Percentiles rank a stretch among this genome's conserved stretches.
Evolutionary conservation across 2,329 filamentous ascomycete genomes (phyloP).

Genomic region (Chrysoporthe puriensis): DNA sequence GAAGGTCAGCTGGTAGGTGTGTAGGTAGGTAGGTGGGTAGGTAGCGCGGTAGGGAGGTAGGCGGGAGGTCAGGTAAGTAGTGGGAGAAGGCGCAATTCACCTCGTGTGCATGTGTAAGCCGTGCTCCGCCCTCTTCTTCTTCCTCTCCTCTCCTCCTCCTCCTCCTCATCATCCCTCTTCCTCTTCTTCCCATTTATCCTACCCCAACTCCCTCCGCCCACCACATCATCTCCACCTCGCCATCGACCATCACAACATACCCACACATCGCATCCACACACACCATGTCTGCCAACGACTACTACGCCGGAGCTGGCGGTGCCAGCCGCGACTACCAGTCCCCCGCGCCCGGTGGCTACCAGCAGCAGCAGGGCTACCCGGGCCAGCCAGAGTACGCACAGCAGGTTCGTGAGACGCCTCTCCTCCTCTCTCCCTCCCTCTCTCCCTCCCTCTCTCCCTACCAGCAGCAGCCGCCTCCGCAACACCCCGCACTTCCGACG

Average conservation of each 20-base stretch:
- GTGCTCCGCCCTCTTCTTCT: too few species aligned
- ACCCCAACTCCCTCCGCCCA: too few species aligned
- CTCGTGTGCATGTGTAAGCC: too few species aligned
- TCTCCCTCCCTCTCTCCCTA: neutral
- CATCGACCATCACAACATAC: neutral
- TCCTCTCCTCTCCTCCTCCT: too few species aligned
- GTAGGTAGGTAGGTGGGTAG: too few species aligned
- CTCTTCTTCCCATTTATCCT: too few species aligned
- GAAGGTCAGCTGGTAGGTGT: too few species aligned
- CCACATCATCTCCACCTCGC: too few species aligned
- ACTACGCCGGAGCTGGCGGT: conserved; percentile 27
- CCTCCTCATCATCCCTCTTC: too few species aligned
- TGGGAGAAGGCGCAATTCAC: too few species aligned
- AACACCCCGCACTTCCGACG: conserved; percentile 15
- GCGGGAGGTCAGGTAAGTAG: too few species aligned
- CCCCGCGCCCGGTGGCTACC: conserved; percentile 28
- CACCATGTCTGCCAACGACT: conserved; percentile 33
- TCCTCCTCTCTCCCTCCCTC: neutral
- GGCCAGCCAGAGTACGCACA: conserved; percentile 32
- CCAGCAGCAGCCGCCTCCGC: neutral
- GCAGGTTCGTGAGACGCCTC: conserved; percentile 29
- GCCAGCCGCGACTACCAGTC: conserved; percentile 22
- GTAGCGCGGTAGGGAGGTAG: too few species aligned
- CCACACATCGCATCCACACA: neutral
- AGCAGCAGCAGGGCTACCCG: conserved; percentile 29